Evolutionary conservation across 805 yeast genomes (phyloP).

Genomic region (Yamadazyma tumulicola): DNA sequence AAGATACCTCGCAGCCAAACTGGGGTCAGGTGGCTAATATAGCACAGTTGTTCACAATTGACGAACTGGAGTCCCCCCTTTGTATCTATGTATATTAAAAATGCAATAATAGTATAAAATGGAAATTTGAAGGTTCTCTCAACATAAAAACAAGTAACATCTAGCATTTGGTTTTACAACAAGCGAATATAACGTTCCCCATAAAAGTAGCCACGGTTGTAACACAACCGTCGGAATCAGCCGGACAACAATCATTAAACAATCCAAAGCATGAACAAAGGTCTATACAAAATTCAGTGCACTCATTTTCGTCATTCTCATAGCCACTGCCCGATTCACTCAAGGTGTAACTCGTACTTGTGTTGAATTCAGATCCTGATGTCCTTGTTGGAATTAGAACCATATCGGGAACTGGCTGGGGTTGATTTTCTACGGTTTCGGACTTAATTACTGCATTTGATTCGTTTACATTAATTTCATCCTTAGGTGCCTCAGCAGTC

Average conservation of each 20-base stretch:
- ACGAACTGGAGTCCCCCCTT: no score
- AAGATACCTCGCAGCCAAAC: no score
- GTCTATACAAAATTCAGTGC: conserved; percentile 41
- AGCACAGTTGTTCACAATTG: no score
- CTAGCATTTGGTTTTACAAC: no score
- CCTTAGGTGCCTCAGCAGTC: no score
- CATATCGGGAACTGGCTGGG: conserved; percentile 15
- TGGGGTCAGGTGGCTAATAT: no score
- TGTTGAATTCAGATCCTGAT: conserved; percentile 5
- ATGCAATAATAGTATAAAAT: no score
- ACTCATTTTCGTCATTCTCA: conserved; percentile 35
- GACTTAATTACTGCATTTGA: no score
- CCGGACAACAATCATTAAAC: conserved; percentile 39
- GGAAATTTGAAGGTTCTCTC: no score
- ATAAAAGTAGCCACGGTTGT: conserved; percentile 32
- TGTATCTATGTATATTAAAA: no score
- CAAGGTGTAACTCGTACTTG: conserved; percentile 18
- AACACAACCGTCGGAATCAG: conserved; percentile 38
- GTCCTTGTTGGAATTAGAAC: conserved; percentile 4
- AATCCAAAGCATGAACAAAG: conserved; percentile 37
- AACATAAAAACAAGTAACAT: no score
- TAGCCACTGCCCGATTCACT: conserved; percentile 34
- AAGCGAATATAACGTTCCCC: conserved; percentile 32
- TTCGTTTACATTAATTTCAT: no score
- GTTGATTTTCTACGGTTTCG: conserved; percentile 14